phyloP scores from a whole-genome alignment of 1,284 basidiomycete genomes.

The Sanguinoderma infundibulare region DNA sequence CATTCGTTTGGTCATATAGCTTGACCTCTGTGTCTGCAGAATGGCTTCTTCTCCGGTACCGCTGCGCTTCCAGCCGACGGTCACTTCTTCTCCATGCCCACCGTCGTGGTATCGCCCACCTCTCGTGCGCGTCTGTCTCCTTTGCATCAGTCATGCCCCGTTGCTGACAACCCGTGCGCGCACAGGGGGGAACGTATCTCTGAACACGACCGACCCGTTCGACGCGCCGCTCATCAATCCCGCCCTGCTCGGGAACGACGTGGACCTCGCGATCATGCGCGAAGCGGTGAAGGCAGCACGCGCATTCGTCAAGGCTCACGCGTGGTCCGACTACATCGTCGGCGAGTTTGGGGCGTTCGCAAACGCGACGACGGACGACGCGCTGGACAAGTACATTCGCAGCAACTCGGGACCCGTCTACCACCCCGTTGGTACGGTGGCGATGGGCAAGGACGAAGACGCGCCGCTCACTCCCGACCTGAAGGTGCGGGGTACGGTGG shows the following conservation, averaged over 20 bases:
- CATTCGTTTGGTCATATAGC: neutral
- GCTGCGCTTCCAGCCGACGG: constrained; percentile 7
- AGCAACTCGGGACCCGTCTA: constrained; percentile 1
- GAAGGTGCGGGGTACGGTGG: constrained; percentile 34
- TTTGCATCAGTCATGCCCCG: constrained; percentile 2
- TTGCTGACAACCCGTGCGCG: neutral
- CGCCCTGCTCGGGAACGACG: constrained; percentile 13
- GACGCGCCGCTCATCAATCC: constrained; percentile 28
- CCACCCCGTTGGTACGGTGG: constrained; percentile 20
- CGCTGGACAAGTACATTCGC: constrained; percentile 15
- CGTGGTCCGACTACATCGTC: constrained; percentile 15
- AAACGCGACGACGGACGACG: constrained; percentile 11
- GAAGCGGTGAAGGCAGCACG: constrained; percentile 17
- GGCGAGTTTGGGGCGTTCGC: constrained; percentile 7
- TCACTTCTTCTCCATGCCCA: constrained; percentile 10
- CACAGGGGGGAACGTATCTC: constrained; percentile 28
- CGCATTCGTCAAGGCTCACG: constrained; percentile 23
- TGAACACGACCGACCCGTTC: constrained; percentile 27
- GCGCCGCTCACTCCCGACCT: constrained; percentile 35
- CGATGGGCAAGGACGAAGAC: constrained; percentile 7
- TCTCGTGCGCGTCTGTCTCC: constrained; percentile 9
- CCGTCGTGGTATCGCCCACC: constrained; percentile 11
- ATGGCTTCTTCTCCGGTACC: constrained; percentile 8
- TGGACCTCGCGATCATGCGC: constrained; percentile 27
- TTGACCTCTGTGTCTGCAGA: neutral